Conservation (phyloP, 2,329 filamentous ascomycete genomes). For the Cryphonectria radicalis region DNA sequence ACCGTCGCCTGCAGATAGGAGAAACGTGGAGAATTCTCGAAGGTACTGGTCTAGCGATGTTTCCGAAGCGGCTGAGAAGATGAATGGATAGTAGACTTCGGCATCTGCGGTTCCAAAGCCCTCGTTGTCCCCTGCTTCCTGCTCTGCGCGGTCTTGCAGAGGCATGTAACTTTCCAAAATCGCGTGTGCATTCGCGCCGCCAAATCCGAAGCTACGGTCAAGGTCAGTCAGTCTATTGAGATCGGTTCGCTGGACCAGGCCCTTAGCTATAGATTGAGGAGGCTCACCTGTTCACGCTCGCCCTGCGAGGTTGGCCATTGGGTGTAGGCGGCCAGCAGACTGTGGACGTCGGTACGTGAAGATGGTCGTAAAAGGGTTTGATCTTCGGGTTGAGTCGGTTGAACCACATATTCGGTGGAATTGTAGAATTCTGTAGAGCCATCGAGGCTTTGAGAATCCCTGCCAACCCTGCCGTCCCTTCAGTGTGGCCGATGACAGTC, state of each 20-base stretch:
- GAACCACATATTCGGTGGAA: conserved; percentile 44
- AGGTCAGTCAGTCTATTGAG: not conserved
- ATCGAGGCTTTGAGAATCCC: conserved; percentile 46
- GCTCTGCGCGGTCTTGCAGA: no score
- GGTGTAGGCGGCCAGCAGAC: not conserved
- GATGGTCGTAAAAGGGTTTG: conserved; percentile 33
- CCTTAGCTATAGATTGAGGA: not conserved
- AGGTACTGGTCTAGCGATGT: no score
- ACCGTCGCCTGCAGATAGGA: no score
- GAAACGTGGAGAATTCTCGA: no score
- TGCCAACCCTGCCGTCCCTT: conserved; percentile 43
- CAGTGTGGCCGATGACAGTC: conserved; percentile 44
- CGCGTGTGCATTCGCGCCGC: no score
- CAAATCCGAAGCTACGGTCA: not conserved
- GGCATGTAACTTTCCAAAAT: not conserved
- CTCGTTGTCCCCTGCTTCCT: no score
- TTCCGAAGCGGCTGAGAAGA: no score
- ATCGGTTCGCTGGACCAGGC: no score
- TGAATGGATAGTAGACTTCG: no score
- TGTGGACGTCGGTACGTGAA: conserved; percentile 27
- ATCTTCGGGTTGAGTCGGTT: conserved; percentile 41
- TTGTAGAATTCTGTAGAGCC: conserved; percentile 39
- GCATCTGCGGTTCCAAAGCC: not conserved
- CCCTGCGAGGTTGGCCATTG: not conserved
- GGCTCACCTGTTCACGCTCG: conserved; percentile 10